A percentile compares a stretch with the other conserved stretches of the same genome.
Conservation (phyloP, 75 land plant species). For the Chamaecyparis obtusa region DNA sequence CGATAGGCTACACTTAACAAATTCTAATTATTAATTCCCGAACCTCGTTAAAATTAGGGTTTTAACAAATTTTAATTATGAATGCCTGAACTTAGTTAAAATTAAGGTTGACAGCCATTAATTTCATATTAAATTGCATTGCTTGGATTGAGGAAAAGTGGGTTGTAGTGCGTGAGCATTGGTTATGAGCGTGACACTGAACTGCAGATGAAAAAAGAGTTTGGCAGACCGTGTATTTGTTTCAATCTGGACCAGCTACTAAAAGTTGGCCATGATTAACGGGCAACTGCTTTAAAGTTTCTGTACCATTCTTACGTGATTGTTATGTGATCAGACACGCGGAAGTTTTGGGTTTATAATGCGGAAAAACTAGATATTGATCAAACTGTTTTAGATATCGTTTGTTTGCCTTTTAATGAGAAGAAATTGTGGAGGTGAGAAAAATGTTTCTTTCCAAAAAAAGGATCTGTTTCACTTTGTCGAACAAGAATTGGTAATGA, state of each 20-base stretch:
- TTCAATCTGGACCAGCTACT: not conserved
- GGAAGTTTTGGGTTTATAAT: too few species aligned
- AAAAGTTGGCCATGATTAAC: not conserved
- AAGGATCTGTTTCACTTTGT: not conserved
- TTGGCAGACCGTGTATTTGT: not conserved
- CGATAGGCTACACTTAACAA: too few species aligned
- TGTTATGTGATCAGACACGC: too few species aligned
- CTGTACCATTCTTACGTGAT: not conserved
- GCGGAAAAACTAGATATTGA: not conserved
- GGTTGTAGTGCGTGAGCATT: not conserved
- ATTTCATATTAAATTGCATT: too few species aligned
- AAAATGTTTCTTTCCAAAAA: not conserved
- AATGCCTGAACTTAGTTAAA: too few species aligned
- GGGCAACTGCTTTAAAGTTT: not conserved
- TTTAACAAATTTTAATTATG: too few species aligned
- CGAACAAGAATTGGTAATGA: not conserved
- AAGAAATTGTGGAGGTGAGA: not conserved
- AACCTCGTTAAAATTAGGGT: too few species aligned
- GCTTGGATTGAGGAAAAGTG: not conserved
- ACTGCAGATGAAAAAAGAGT: not conserved
- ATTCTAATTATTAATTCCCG: too few species aligned
- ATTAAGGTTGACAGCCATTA: too few species aligned
- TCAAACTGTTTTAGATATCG: too few species aligned
- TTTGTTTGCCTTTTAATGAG: too few species aligned
- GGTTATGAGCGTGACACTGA: not conserved